Percentiles rank a stretch among this genome's conserved stretches.
Evolutionary conservation across 192 early-diverging fungal genomes (phyloP).

Genomic region (Coemansia sp.): DNA sequence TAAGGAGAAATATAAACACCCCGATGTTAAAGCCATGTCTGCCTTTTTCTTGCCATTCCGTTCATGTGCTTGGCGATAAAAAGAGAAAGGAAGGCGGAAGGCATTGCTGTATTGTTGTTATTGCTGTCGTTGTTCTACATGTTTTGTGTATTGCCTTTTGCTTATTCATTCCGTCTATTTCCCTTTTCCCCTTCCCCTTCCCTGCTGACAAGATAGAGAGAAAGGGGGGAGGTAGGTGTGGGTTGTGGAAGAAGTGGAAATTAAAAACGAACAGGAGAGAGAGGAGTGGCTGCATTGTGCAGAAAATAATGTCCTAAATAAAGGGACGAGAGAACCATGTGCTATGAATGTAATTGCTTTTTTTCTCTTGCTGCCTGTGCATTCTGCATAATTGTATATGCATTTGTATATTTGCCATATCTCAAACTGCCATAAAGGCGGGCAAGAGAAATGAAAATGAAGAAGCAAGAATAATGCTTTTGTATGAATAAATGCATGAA

Average conservation of each 20-base stretch:
- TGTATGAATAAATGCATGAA: too few species aligned
- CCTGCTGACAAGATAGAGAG: too few species aligned
- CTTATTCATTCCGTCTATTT: background rate
- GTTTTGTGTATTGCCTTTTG: background rate
- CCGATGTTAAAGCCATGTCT: background rate
- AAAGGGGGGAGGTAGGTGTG: background rate
- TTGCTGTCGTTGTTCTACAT: background rate
- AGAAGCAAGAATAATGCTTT: too few species aligned
- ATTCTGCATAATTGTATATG: background rate
- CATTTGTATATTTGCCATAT: background rate
- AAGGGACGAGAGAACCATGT: background rate
- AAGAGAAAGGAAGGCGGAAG: too few species aligned
- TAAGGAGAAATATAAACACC: background rate
- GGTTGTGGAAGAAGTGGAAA: background rate
- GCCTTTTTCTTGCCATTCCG: background rate
- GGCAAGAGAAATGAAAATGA: too few species aligned
- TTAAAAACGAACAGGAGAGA: background rate
- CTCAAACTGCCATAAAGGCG: too few species aligned
- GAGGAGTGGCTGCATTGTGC: background rate
- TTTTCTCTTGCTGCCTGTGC: background rate
- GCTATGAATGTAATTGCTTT: conserved; percentile 4
- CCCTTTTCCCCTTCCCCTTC: background rate
- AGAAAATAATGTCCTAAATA: background rate
- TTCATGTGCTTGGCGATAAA: too few species aligned
- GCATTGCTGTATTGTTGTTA: background rate